phyloP scores from a whole-genome alignment of 176 grass and related monocot species.

The Oryza officinalis region DNA sequence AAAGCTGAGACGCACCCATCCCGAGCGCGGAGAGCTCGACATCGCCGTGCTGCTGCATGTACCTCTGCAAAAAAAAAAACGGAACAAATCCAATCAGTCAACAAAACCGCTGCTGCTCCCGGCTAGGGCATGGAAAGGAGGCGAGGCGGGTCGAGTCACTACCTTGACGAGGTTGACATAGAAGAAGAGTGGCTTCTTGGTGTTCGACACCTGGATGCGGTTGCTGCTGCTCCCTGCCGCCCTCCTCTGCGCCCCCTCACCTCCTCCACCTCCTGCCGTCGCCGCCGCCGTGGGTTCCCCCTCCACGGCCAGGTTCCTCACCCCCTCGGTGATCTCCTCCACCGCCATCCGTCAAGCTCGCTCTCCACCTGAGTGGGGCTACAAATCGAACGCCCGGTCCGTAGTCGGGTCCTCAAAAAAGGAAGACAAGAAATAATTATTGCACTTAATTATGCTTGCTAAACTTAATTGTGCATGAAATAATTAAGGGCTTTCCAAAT shows the following conservation, averaged over 20 bases:
- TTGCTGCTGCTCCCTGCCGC: conserved; percentile 54
- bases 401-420: no score
- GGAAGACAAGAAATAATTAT: no score
- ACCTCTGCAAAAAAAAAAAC: conserved; percentile 75
- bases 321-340: conserved; percentile 80
- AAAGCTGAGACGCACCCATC: conserved; percentile 58
- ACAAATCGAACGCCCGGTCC: no score
- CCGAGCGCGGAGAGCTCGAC: conserved; percentile 95
- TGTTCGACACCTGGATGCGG: conserved; percentile 92
- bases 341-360: conserved; percentile 36
- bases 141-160: background rate
- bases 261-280: background rate
- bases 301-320: conserved; percentile 46
- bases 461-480: no score
- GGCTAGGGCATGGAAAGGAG: background rate
- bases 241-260: conserved; percentile 36
- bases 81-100: background rate
- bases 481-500: no score
- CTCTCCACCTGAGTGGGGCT: no score
- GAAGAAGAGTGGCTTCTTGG: conserved; percentile 94
- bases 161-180: conserved; percentile 99
- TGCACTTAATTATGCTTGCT: no score
- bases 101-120: background rate
- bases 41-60: conserved; percentile 87
- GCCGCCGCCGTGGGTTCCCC: conserved; percentile 29